Evolutionary conservation across 2,329 filamentous ascomycete species (phyloP).

Genomic region (Fusarium sambucinum): DNA sequence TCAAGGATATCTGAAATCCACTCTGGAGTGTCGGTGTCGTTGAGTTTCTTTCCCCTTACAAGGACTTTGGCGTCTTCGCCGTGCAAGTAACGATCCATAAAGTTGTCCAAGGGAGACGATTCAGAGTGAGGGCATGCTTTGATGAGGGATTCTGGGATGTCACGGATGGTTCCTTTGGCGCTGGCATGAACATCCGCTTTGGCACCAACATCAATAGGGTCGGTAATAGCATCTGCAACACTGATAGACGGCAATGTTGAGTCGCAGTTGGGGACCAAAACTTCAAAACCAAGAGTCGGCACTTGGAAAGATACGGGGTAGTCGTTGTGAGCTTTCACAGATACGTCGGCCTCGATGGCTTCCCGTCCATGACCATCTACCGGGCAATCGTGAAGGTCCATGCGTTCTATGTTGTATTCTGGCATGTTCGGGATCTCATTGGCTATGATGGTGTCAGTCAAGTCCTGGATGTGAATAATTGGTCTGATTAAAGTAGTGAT

Average conservation of each 20-base stretch:
- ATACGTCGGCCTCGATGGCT: conserved; percentile 84
- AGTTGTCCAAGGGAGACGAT: conserved; percentile 84
- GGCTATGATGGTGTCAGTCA: conserved; percentile 61
- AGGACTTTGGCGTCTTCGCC: conserved; percentile 84
- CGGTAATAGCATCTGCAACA: conserved; percentile 80
- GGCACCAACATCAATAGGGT: conserved; percentile 74
- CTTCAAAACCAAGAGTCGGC: conserved; percentile 84
- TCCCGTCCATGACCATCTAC: conserved; percentile 61
- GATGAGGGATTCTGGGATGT: conserved; percentile 80
- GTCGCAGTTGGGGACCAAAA: conserved; percentile 86
- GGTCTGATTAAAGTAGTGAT: conserved; percentile 53
- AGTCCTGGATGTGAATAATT: conserved; percentile 36
- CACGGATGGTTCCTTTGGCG: conserved; percentile 77
- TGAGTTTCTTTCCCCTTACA: conserved; percentile 80
- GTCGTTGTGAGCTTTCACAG: conserved; percentile 77
- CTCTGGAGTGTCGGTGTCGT: conserved; percentile 75
- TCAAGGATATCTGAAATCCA: conserved; percentile 87
- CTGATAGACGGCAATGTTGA: conserved; percentile 78
- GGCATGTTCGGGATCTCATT: conserved; percentile 82
- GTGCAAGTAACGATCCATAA: conserved; percentile 84
- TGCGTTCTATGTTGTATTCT: conserved; percentile 81
- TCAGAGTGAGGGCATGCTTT: conserved; percentile 79
- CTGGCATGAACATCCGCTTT: conserved; percentile 75
- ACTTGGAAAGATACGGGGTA: conserved; percentile 83
- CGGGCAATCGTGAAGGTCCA: conserved; percentile 82